Conservation (phyloP, 163 green algal species). For the Chlorella variabilis region DNA sequence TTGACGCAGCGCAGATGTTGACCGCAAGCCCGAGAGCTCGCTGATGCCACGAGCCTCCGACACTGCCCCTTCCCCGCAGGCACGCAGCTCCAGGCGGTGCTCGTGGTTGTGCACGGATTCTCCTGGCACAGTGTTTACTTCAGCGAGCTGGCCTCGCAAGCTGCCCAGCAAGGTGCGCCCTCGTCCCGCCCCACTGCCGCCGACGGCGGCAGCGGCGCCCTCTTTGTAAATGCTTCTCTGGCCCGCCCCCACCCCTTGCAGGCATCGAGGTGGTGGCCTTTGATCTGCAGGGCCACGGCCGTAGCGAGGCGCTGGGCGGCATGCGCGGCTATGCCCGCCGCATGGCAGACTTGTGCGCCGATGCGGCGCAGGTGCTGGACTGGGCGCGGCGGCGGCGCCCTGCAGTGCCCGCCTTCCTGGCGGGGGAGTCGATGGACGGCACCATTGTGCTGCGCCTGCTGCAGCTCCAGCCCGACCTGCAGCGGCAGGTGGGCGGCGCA, state of each 20-base stretch:
- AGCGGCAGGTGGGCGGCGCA: neutral
- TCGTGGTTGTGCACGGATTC: neutral
- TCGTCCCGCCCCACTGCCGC: no score
- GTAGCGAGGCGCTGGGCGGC: neutral
- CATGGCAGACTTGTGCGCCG: neutral
- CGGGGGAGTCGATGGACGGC: neutral
- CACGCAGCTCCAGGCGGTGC: neutral
- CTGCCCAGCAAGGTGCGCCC: neutral
- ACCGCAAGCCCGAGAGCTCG: neutral
- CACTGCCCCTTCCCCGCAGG: neutral
- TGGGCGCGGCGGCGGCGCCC: neutral
- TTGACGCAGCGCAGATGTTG: no score
- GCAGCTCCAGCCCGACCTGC: neutral
- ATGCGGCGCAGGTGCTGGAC: neutral
- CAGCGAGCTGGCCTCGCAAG: neutral
- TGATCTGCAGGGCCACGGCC: constrained; percentile 1
- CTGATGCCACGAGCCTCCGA: neutral
- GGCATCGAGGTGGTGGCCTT: neutral
- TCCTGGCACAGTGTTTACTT: neutral
- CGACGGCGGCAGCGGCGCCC: neutral
- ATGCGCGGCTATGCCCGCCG: constrained; percentile 3
- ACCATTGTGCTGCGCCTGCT: constrained; percentile 11
- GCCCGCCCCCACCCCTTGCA: neutral
- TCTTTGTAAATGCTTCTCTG: no score
- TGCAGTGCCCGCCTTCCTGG: neutral